Conservation (phyloP, 2,329 filamentous ascomycete genomes). For the Fusarium nelsonii region DNA sequence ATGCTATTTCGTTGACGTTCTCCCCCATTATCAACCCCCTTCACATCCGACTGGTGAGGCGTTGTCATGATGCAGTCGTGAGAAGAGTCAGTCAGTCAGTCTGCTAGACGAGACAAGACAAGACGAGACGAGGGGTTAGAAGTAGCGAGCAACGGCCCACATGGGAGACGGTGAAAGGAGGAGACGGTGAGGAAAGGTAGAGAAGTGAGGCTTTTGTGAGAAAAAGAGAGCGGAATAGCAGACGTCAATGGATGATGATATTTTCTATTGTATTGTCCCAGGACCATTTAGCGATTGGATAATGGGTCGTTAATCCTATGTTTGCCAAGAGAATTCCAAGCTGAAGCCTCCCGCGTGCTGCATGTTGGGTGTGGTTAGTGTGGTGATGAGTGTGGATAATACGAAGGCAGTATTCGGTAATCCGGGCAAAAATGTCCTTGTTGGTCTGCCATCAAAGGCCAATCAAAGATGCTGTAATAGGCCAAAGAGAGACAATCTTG, state of each 20-base stretch:
- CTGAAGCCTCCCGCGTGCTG: conserved; percentile 32
- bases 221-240: conserved; percentile 7
- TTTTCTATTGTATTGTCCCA: conserved; percentile 19
- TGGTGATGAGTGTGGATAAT: conserved; percentile 39
- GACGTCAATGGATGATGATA: conserved; percentile 27
- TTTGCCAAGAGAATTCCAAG: conserved; percentile 27
- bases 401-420: conserved; percentile 30
- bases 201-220: conserved; percentile 17
- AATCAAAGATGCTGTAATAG: conserved; percentile 26
- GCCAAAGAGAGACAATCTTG: conserved; percentile 13
- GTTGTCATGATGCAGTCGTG: conserved; percentile 38
- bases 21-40: conserved; percentile 26
- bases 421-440: conserved; percentile 14
- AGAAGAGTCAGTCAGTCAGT: conserved; percentile 18
- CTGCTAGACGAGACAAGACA: conserved; percentile 9
- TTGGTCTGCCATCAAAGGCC: conserved; percentile 9
- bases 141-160: conserved; percentile 25
- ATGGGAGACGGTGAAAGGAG: conserved; percentile 22
- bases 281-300: conserved; percentile 15
- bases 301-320: conserved; percentile 25
- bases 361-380: conserved; percentile 37
- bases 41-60: conserved; percentile 35
- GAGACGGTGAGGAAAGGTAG: conserved; percentile 10
- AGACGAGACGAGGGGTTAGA: conserved; percentile 35
- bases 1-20: conserved; percentile 14